Evolutionary conservation across 768 basidiomycete genomes (phyloP).

Genomic region (Leccinum broughii): DNA sequence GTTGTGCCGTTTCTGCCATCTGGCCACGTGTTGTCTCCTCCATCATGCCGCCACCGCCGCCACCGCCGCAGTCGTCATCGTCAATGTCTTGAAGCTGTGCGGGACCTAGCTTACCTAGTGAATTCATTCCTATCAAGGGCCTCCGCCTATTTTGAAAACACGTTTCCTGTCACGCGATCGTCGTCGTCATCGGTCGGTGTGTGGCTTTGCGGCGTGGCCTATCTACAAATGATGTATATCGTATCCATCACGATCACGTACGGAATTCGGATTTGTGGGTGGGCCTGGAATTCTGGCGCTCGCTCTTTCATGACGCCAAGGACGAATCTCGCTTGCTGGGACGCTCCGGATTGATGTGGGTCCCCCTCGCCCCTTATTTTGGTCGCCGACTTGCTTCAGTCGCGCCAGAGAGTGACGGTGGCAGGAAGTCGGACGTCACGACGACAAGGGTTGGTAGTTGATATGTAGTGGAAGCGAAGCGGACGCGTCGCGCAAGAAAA

Average conservation of each 20-base stretch:
- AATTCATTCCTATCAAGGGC: not conserved
- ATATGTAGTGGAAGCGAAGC: not conserved
- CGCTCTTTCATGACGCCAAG: not conserved
- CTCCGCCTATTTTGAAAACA: not conserved
- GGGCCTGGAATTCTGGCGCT: not conserved
- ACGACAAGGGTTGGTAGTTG: not conserved
- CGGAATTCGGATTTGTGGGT: not conserved
- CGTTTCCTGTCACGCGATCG: not conserved
- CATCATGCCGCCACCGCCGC: not conserved
- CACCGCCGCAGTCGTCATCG: not conserved
- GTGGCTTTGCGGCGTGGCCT: not conserved
- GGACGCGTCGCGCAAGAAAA: not conserved
- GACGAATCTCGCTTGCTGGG: not conserved
- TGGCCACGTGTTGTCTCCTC: not conserved
- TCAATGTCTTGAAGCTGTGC: not conserved
- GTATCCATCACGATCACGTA: not conserved
- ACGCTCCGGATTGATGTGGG: not conserved
- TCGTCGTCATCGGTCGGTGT: not conserved
- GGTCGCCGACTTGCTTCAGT: not conserved
- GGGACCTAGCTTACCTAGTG: not conserved
- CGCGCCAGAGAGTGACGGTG: not conserved
- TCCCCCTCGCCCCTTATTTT: not conserved
- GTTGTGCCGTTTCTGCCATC: not conserved
- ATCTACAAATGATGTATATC: not conserved
- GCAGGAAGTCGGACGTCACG: not conserved